phyloP scores from a whole-genome alignment of 805 yeast genomes.

The Candida methanosorbosa region DNA sequence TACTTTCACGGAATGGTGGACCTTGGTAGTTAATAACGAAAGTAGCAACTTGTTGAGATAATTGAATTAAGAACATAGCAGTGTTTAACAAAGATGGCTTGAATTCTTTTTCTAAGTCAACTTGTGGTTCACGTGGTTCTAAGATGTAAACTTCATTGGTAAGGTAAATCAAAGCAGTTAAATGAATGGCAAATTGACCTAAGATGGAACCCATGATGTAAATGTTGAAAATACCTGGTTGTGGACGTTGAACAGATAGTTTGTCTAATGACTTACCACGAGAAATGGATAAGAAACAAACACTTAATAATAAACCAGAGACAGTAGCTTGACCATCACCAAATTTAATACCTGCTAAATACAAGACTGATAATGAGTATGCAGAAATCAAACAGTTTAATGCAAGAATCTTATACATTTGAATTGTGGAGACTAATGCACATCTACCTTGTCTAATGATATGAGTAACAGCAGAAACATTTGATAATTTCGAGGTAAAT shows the following conservation, averaged over 20 bases:
- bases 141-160: conserved; percentile 74
- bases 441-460: conserved; percentile 97
- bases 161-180: conserved; percentile 71
- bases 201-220: conserved; percentile 97
- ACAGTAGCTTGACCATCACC: conserved; percentile 98
- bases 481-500: conserved; percentile 88
- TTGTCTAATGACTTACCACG: conserved; percentile 88
- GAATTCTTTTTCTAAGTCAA: conserved; percentile 85
- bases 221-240: conserved; percentile 89
- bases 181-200: conserved; percentile 93
- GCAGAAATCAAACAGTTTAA: conserved; percentile 95
- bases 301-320: conserved; percentile 85
- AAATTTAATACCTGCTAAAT: conserved; percentile 94
- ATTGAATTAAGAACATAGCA: conserved; percentile 88
- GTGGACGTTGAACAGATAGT: conserved; percentile 90
- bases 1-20: conserved; percentile 88
- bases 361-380: conserved; percentile 87
- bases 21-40: conserved; percentile 98
- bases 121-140: conserved; percentile 88
- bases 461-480: conserved; percentile 86
- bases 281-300: conserved; percentile 91
- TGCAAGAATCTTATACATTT: conserved; percentile 97
- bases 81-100: conserved; percentile 88
- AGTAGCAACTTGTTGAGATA: conserved; percentile 95
- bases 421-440: conserved; percentile 94